These are phyloP conservation scores for Letharia lupina DNA, from an alignment of 495 filamentous ascomycete genomes.

Conservation along the genomic window DNA sequence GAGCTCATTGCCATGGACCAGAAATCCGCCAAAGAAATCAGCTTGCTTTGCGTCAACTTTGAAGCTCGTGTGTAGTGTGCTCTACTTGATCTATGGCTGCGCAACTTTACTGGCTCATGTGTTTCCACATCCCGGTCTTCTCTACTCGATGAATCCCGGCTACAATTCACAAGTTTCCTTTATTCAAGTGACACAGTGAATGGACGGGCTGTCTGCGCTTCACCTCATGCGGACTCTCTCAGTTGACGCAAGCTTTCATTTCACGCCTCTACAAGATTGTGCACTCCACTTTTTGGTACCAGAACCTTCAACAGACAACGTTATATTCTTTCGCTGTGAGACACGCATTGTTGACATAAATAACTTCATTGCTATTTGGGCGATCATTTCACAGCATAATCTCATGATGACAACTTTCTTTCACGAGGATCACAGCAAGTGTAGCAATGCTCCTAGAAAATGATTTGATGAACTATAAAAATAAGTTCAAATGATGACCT, in stretches of 20 bases:
- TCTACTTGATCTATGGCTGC: neutral
- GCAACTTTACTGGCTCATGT: neutral
- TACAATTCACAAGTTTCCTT: neutral
- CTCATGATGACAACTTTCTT: too few species aligned
- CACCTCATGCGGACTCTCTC: neutral
- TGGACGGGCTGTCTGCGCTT: neutral
- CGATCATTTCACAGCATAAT: too few species aligned
- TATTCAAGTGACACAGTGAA: neutral
- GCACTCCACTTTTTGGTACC: neutral
- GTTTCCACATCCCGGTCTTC: neutral
- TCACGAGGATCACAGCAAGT: too few species aligned
- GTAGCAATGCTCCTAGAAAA: too few species aligned
- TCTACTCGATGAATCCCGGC: neutral
- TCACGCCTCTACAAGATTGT: neutral
- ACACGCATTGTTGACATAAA: too few species aligned
- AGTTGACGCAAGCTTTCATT: neutral
- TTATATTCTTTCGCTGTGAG: neutral
- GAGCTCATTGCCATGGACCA: neutral
- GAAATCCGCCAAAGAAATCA: neutral
- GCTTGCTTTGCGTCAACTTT: neutral
- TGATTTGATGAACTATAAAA: too few species aligned
- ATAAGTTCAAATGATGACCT: too few species aligned
- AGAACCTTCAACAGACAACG: neutral
- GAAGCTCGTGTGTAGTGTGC: neutral
- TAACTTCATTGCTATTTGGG: too few species aligned